Evolutionary conservation across 2,329 filamentous ascomycete species (phyloP), one percentile per base, ranked within the genome.

Genomic region (Colletotrichum lupini): DNA sequence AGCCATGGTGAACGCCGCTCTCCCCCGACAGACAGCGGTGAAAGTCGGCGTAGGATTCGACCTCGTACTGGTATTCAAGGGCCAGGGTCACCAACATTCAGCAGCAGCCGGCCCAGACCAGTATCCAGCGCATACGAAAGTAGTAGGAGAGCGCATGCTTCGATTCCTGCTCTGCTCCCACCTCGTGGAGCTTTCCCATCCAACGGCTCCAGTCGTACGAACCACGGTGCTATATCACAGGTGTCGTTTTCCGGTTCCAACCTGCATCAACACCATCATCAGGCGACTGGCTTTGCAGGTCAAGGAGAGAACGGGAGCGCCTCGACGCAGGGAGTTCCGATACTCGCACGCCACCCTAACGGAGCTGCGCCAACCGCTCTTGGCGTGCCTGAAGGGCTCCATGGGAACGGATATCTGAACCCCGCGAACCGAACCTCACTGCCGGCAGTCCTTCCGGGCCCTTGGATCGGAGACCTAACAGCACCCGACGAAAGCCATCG

Each of bases 1-100:
- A n/a, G 28, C 30, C 70, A 73, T 32, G 65, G 55, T 32, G 73
- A 69, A 28, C 73, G 73, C 12, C 69, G 73, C 26, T 74, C 73
- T 11, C 73, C 73, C 3, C 73, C 73, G 11, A 60, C 69, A 30
- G 73, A 74, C 30, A 52, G 64, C 8, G 70, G 64, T 42, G 73
- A 74, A 22, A 42, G 37, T 32, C 65, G 73, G n/a, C 73, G 73
- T 4, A 68, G 73, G 26, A 69, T 70, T 42, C 65, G 73, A 16
- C 55, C 73, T 53, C 73, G 73, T 22, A 66, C 73, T 53, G 68
- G 72, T 30, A 46, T 59, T 12, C 58, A 70, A 4, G 70, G 70
- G 26, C 64, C 73, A 11, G 56, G 70, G n/a, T 73, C 73, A 12
- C 73, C 73, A n/a, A 56, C 73, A 9, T 62, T 67, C 46, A 56